phyloP scores from a whole-genome alignment of 2,329 filamentous ascomycete species.

The Cladosporium sp. region DNA sequence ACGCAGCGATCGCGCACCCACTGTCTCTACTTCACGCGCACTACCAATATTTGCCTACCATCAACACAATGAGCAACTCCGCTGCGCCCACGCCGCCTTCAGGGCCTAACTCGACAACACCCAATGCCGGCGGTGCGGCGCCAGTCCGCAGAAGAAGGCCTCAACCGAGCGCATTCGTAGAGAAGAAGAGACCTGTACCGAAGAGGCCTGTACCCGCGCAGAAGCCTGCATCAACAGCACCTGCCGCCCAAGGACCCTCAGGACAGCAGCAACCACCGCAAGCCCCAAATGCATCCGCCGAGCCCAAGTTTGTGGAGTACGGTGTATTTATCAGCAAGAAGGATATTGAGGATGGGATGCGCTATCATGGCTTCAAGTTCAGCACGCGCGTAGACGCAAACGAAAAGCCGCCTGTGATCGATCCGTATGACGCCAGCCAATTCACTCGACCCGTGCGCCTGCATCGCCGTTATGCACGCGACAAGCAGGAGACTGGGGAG shows the following conservation, averaged over 20 bases:
- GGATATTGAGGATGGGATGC: constrained; percentile 69
- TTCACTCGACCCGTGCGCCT: constrained; percentile 85
- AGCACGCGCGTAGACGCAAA: constrained; percentile 47
- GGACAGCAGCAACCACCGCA: constrained; percentile 5
- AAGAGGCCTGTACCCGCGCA: constrained; percentile 32
- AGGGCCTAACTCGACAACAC: constrained; percentile 23
- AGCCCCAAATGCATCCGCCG: background rate
- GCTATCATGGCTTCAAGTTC: constrained; percentile 84
- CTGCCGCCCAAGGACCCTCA: background rate
- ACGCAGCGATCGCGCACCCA: background rate
- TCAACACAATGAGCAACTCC: constrained; percentile 30
- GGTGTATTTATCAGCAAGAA: constrained; percentile 66
- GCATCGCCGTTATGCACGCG: constrained; percentile 80
- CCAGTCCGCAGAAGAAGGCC: constrained; percentile 32
- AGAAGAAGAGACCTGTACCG: constrained; percentile 20
- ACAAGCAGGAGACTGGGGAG: constrained; percentile 42
- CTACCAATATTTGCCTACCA: background rate
- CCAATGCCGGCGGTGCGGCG: constrained; percentile 32
- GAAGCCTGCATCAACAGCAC: background rate
- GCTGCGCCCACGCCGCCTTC: constrained; percentile 27
- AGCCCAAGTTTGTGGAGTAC: background rate
- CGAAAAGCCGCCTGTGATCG: constrained; percentile 33
- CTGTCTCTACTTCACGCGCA: background rate
- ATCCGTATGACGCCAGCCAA: constrained; percentile 69
- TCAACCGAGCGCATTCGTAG: constrained; percentile 31